These are phyloP conservation scores for Tuber melanosporum DNA, from an alignment of 495 filamentous ascomycete genomes.

Conservation along the genomic window DNA sequence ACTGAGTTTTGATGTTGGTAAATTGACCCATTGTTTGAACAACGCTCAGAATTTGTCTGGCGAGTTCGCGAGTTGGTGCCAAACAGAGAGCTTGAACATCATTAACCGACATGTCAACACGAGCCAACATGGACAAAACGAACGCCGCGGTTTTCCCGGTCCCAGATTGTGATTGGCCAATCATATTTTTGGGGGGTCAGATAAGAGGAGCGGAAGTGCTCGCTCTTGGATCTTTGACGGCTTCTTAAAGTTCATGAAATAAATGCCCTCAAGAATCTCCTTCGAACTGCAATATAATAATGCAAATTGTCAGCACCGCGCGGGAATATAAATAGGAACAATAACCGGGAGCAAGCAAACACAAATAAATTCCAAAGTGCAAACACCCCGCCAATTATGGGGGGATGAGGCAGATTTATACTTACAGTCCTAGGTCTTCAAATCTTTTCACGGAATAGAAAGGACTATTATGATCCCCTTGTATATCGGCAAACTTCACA, in stretches of 20 bases:
- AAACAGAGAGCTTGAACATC: constrained; percentile 81
- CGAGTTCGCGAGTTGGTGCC: constrained; percentile 88
- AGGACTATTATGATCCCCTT: constrained; percentile 79
- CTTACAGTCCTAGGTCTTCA: constrained; percentile 78
- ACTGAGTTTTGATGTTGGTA: constrained; percentile 62
- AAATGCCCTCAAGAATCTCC: constrained; percentile 49
- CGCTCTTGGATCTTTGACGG: constrained; percentile 96
- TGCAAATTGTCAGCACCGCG: neutral
- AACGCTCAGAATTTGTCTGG: constrained; percentile 85
- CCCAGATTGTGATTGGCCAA: constrained; percentile 96
- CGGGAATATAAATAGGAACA: constrained; percentile 24
- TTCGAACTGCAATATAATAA: constrained; percentile 39
- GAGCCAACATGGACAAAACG: constrained; percentile 78
- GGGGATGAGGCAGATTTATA: constrained; percentile 19
- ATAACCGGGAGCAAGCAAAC: neutral
- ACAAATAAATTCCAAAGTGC: neutral
- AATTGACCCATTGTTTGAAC: constrained; percentile 74
- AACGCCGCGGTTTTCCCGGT: constrained; percentile 99
- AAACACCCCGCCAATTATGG: neutral
- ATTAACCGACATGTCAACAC: constrained; percentile 62
- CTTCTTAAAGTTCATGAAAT: constrained; percentile 76
- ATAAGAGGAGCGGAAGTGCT: constrained; percentile 81
- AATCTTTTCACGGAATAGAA: constrained; percentile 80
- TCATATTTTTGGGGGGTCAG: constrained; percentile 82
- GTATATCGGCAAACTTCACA: constrained; percentile 85